These are phyloP conservation scores for Reutealis trisperma DNA, from an alignment of 345 rosid genomes.

Conservation along the genomic window DNA sequence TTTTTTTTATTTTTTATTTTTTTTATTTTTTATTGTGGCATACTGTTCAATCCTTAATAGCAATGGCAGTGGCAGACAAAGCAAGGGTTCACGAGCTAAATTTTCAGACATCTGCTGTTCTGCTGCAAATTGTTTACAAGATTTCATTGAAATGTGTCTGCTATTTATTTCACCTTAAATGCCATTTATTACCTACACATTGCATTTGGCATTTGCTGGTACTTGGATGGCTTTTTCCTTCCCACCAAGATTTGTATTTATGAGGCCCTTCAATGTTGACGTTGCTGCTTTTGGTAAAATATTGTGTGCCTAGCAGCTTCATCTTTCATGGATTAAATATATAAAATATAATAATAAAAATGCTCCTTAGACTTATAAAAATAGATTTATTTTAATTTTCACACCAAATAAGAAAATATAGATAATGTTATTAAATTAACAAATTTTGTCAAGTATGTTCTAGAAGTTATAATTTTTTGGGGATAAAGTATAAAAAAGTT, in stretches of 20 bases:
- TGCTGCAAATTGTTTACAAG: neutral
- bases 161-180: neutral
- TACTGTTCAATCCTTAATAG: neutral
- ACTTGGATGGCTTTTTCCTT: neutral
- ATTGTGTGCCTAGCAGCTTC: neutral
- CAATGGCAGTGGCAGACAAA: neutral
- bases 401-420: no score
- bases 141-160: neutral
- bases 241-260: neutral
- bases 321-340: neutral
- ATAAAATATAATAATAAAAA: no score
- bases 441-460: no score
- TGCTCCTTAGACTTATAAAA: no score
- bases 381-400: no score
- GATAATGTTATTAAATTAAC: no score
- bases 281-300: neutral
- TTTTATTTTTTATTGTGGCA: no score
- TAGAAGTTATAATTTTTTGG: no score
- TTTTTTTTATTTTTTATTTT: neutral
- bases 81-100: neutral
- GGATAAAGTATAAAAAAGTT: no score
- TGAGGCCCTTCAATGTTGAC: neutral
- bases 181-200: neutral
- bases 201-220: neutral
- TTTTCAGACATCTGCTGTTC: neutral